These are phyloP conservation scores for Trapa incisa DNA, from an alignment of 345 rosid genomes.

Conservation along the genomic window DNA sequence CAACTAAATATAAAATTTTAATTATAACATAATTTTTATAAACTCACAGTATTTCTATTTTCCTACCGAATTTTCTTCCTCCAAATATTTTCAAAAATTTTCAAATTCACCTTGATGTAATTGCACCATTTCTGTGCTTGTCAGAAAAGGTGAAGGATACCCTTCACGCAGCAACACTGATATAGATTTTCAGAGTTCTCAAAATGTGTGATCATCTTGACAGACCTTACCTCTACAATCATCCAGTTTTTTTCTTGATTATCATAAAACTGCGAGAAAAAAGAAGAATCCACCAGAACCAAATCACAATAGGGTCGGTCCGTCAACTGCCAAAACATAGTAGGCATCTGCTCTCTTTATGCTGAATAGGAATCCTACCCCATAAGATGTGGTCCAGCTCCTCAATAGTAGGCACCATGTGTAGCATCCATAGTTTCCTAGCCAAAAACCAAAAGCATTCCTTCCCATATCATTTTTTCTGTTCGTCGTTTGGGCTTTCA, in stretches of 20 bases:
- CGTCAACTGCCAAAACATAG: neutral
- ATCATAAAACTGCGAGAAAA: neutral
- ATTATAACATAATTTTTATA: no score
- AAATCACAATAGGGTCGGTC: neutral
- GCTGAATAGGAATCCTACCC: neutral
- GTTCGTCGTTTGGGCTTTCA: constrained; percentile 2
- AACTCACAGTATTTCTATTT: no score
- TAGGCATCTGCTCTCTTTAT: neutral
- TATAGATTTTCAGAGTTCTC: no score
- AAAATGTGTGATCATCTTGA: no score
- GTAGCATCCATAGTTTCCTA: neutral
- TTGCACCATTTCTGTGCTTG: no score
- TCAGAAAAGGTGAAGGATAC: no score
- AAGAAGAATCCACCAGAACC: neutral
- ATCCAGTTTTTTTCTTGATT: neutral
- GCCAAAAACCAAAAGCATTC: neutral
- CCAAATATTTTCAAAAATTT: no score
- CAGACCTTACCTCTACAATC: neutral
- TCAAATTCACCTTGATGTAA: no score
- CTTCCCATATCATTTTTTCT: neutral
- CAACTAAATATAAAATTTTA: no score
- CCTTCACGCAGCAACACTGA: no score
- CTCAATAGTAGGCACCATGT: neutral
- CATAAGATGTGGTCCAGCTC: neutral
- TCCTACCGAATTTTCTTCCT: no score